Evolutionary conservation across 495 filamentous ascomycete genomes (phyloP), one percentile per base, ranked within the genome.

Genomic region (Trichoderma orchidacearum): DNA sequence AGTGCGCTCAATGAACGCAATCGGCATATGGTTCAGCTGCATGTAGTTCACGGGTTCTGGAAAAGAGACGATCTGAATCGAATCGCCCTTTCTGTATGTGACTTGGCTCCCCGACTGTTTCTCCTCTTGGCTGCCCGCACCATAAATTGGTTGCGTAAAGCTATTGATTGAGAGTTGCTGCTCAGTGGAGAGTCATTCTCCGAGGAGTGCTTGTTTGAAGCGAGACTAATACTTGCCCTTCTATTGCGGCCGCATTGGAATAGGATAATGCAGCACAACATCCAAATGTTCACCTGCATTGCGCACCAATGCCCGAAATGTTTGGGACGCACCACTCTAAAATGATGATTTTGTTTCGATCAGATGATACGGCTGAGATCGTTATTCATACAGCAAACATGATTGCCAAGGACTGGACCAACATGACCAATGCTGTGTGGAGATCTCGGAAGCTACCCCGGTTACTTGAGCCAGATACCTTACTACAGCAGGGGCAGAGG

Each of bases 351-450:
- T 70, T 95, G 7, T 70, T 95, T 51, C 76, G 87, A 8, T 82
- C 86, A 65, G 89, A 95, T 66, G 80, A 85, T 58, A 75, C 75
- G 0, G 87, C 86, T 3, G 86, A 95, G 74, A 70, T 95, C 15
- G 68, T 94, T 17, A 92, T 95, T 35, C 87, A 93, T 59, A 96
- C 91, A 0, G 89, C 89, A 11, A 95, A 96, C 60, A 87, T 95
- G 81, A 90, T 95, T 41, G 65, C 74, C 23, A 76, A 80, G 50
- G 91, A 96, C 70, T 96, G 91, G 90, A 74, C 70, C 7, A 90
- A 91, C 61, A 87, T 95, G 88, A 83, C 81, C 0, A 89, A 96
- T 63, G 90, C 84, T 1, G 80, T 84, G 21, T 96, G 90, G 90
- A 74, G 72, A 29, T 91, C 89, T 7, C 90, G 89, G 18, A 66